These are phyloP conservation scores for Brettanomyces nanus DNA, from an alignment of 805 yeast species.

Conservation along the genomic window DNA sequence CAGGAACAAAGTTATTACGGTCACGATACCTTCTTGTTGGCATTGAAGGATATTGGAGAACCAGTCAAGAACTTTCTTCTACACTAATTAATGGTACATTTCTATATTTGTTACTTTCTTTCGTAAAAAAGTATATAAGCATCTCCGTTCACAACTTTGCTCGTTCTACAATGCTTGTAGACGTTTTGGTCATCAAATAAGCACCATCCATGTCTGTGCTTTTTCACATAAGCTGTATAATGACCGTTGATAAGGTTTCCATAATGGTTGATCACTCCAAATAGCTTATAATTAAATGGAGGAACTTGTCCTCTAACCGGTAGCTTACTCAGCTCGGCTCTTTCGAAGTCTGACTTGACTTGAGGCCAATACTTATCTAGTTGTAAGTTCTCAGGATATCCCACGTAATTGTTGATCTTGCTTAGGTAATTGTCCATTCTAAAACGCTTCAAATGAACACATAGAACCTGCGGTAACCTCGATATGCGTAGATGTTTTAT, in stretches of 20 bases:
- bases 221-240: conserved; percentile 73
- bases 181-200: conserved; percentile 74
- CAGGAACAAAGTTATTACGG: conserved; percentile 76
- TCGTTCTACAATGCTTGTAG: conserved; percentile 39
- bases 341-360: conserved; percentile 32
- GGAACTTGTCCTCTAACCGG: conserved; percentile 66
- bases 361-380: conserved; percentile 71
- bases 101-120: conserved; percentile 24
- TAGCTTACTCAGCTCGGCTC: conserved; percentile 38
- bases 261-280: conserved; percentile 76
- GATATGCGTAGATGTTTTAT: conserved; percentile 67
- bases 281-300: conserved; percentile 70
- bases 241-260: conserved; percentile 85
- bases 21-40: conserved; percentile 83
- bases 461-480: conserved; percentile 66
- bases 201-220: conserved; percentile 65
- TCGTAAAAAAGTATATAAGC: conserved; percentile 81
- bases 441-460: conserved; percentile 83
- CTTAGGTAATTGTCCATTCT: conserved; percentile 42
- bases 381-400: conserved; percentile 49
- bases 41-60: conserved; percentile 69
- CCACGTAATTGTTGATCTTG: conserved; percentile 58
- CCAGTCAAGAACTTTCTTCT: conserved; percentile 66
- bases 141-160: conserved; percentile 56
- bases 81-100: not conserved